phyloP scores from a whole-genome alignment of 345 rosid genomes.

The Pugionium dolabratum region DNA sequence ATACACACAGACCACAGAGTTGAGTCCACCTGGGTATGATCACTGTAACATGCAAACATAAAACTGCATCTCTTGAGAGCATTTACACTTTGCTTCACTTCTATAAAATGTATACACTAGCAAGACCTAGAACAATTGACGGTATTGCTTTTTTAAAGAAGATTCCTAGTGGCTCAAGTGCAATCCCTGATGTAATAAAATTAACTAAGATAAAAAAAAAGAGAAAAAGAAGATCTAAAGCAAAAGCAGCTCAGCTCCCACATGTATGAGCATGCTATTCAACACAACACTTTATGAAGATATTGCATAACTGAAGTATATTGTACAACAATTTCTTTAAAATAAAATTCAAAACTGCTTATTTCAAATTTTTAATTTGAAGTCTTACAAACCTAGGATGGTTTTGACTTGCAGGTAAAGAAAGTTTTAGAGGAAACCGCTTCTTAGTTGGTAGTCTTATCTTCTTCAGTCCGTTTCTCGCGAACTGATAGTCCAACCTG shows the following conservation, averaged over 20 bases:
- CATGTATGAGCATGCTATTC: slow-evolving; percentile 30
- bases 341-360: too few species aligned
- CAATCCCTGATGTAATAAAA: slow-evolving; percentile 2
- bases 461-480: too few species aligned
- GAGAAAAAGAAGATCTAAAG: slow-evolving; percentile 26
- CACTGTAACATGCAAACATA: slow-evolving; percentile 11
- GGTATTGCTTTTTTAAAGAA: slow-evolving; percentile 23
- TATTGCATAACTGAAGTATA: background rate
- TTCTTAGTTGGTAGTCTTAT: too few species aligned
- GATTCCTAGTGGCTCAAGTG: slow-evolving; percentile 33
- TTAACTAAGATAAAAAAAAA: slow-evolving; percentile 5
- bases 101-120: slow-evolving; percentile 20
- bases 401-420: too few species aligned
- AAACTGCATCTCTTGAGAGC: slow-evolving; percentile 25
- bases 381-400: too few species aligned
- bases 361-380: too few species aligned
- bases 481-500: too few species aligned
- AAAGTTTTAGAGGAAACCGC: too few species aligned
- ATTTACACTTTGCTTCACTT: slow-evolving; percentile 30
- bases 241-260: slow-evolving; percentile 28
- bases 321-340: too few species aligned
- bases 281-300: background rate
- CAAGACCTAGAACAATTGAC: slow-evolving; percentile 7
- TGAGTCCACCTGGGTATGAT: slow-evolving; percentile 2
- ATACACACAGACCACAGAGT: background rate